Percentiles rank a stretch among this genome's conserved stretches.
Evolutionary conservation across 257 asterid genomes (phyloP).

Genomic region (Rubia yunnanensis): DNA sequence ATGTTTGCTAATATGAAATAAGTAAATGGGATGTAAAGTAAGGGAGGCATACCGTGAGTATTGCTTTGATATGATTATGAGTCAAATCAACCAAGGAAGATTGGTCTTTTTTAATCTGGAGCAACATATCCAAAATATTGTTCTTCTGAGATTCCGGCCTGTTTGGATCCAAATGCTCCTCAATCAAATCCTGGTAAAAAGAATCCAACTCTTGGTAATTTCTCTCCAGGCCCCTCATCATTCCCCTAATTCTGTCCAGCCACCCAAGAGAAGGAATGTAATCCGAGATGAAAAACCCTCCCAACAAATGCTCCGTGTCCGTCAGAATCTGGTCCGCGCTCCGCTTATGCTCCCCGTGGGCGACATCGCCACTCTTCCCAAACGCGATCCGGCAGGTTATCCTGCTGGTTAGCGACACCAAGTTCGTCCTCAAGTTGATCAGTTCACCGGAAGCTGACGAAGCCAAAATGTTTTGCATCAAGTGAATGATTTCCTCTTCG

Average conservation of each 20-base stretch:
- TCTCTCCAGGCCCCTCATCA: conserved; percentile 9
- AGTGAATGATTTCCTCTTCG: background rate
- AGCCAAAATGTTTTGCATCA: background rate
- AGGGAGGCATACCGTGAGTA: background rate
- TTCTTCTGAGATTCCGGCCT: background rate
- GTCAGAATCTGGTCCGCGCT: background rate
- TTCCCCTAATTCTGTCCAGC: conserved; percentile 15
- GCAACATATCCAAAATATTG: background rate
- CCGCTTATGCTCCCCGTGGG: background rate
- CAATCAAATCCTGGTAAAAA: conserved; percentile 12
- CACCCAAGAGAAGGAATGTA: conserved; percentile 12
- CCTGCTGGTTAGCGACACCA: background rate
- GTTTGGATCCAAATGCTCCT: conserved; percentile 7
- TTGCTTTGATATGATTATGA: background rate
- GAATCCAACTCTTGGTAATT: conserved; percentile 5
- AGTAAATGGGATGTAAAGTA: too few species aligned
- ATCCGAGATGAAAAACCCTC: conserved; percentile 13
- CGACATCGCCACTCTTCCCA: background rate
- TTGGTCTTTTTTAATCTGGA: background rate
- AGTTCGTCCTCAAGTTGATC: background rate
- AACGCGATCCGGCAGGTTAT: background rate
- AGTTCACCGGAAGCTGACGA: background rate
- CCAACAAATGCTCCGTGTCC: conserved; percentile 6
- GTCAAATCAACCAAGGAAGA: background rate
- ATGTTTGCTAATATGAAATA: too few species aligned